A percentile compares a stretch with the other conserved stretches of the same genome.
These are phyloP conservation scores for Yamadazyma philogaea DNA, from an alignment of 805 yeast genomes.

Conservation along the genomic window DNA sequence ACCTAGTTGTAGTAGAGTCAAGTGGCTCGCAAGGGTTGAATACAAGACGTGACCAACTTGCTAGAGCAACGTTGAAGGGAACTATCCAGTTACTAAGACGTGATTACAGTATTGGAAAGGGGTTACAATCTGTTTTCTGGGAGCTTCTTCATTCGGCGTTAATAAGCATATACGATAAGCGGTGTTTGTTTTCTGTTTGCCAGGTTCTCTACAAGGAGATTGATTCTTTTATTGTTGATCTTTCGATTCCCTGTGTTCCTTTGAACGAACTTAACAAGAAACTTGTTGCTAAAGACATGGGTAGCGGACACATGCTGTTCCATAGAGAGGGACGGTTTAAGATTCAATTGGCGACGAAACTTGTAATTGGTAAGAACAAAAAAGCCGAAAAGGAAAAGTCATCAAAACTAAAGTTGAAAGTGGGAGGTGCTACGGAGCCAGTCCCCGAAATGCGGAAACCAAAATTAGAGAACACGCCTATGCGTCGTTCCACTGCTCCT, in stretches of 20 bases:
- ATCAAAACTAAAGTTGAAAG: constrained; percentile 3
- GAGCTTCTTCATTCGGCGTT: constrained; percentile 59
- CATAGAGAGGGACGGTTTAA: constrained; percentile 59
- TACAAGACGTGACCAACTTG: constrained; percentile 59
- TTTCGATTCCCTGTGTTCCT: constrained; percentile 63
- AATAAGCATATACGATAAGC: constrained; percentile 55
- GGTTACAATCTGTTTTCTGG: constrained; percentile 66
- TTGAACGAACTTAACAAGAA: constrained; percentile 45
- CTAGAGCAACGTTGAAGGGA: constrained; percentile 63
- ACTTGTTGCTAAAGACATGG: constrained; percentile 56
- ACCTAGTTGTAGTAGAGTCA: constrained; percentile 1
- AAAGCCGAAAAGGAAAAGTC: constrained; percentile 8
- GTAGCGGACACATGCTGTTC: constrained; percentile 53
- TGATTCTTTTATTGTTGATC: constrained; percentile 57
- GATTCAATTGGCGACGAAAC: constrained; percentile 42
- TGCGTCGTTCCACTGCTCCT: constrained; percentile 2
- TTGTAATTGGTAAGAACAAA: constrained; percentile 12
- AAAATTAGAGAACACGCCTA: constrained; percentile 3
- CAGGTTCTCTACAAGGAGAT: constrained; percentile 62
- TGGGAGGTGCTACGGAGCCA: constrained; percentile 1
- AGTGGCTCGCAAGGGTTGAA: constrained; percentile 40
- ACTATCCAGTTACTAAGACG: constrained; percentile 62
- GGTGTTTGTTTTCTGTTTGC: constrained; percentile 61
- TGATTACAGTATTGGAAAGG: constrained; percentile 53
- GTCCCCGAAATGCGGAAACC: not conserved